Conservation (phyloP, 306 rosid genomes). For the Myrica gale region DNA sequence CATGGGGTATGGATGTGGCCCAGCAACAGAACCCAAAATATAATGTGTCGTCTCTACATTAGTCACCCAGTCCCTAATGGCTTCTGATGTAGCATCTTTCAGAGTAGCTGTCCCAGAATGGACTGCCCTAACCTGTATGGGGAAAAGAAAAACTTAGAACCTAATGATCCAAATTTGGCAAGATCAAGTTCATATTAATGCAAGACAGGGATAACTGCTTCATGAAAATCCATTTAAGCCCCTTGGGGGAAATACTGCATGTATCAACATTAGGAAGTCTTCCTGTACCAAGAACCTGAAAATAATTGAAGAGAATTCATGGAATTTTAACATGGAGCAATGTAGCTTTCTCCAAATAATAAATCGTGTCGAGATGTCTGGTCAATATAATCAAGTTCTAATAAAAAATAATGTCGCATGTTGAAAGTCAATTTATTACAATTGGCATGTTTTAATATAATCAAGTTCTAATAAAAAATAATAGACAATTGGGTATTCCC, state of each 20-base stretch:
- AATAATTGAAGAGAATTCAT: not conserved
- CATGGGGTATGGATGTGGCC: constrained; percentile 98
- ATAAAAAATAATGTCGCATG: too few species aligned
- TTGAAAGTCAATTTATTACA: too few species aligned
- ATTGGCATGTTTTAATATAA: too few species aligned
- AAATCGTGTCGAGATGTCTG: not conserved
- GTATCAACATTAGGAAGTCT: not conserved
- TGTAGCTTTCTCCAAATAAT: not conserved
- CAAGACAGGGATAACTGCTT: not conserved
- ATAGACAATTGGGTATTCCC: too few species aligned
- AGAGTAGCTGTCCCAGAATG: constrained; percentile 95
- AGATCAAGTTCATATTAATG: not conserved
- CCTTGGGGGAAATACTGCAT: constrained; percentile 1
- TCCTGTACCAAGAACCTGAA: not conserved
- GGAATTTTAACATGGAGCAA: not conserved
- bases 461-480: too few species aligned
- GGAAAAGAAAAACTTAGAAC: not conserved
- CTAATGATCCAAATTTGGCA: not conserved
- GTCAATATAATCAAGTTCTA: too few species aligned
- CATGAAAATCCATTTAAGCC: not conserved
- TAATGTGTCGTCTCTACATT: constrained; percentile 98
- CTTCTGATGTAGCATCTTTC: constrained; percentile 97
- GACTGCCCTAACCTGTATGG: constrained; percentile 73
- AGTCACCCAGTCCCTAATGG: constrained; percentile 98
- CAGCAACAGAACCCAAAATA: constrained; percentile 96